Conservation (phyloP, 352 stramenopile species). For the Globisporangium polare region DNA sequence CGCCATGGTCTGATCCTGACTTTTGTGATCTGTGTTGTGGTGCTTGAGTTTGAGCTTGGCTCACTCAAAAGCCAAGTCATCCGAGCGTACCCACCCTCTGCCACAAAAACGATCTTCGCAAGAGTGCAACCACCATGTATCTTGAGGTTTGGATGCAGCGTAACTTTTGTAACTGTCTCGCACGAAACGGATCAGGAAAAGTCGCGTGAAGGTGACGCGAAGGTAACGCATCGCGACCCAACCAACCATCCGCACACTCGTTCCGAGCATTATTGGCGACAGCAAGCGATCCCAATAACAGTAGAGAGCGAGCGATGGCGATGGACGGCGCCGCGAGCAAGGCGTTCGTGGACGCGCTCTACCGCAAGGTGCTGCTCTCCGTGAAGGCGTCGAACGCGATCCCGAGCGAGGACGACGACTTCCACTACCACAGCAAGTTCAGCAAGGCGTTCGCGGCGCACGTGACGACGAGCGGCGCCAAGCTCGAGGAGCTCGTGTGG, state of each 20-base stretch:
- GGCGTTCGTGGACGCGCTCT: slow-evolving; percentile 57
- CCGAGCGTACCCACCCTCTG: too few relatives aligned
- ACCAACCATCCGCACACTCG: slow-evolving; percentile 1
- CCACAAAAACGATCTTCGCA: slow-evolving; percentile 1
- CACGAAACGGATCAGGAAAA: not conserved
- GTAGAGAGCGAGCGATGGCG: slow-evolving; percentile 4
- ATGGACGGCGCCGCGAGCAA: slow-evolving; percentile 16
- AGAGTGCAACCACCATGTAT: not conserved
- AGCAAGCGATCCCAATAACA: not conserved
- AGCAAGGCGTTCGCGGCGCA: slow-evolving; percentile 47
- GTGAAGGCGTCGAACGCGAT: slow-evolving; percentile 84
- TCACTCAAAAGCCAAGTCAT: too few relatives aligned
- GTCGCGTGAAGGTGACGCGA: slow-evolving; percentile 10
- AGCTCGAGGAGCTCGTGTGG: slow-evolving; percentile 47
- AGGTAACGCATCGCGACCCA: slow-evolving; percentile 10
- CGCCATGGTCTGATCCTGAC: not conserved
- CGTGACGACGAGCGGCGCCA: slow-evolving; percentile 30
- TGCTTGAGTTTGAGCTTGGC: too few relatives aligned
- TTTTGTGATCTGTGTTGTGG: not conserved
- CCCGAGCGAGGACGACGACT: slow-evolving; percentile 77
- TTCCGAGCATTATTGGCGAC: slow-evolving; percentile 3
- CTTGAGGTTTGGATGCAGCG: not conserved
- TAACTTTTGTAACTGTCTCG: not conserved
- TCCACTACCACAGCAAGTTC: slow-evolving; percentile 81
- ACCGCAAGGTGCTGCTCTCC: slow-evolving; percentile 67